Percentiles rank a stretch among this genome's conserved stretches.
Conservation (phyloP, 306 rosid species). For the Glycine tomentella region DNA sequence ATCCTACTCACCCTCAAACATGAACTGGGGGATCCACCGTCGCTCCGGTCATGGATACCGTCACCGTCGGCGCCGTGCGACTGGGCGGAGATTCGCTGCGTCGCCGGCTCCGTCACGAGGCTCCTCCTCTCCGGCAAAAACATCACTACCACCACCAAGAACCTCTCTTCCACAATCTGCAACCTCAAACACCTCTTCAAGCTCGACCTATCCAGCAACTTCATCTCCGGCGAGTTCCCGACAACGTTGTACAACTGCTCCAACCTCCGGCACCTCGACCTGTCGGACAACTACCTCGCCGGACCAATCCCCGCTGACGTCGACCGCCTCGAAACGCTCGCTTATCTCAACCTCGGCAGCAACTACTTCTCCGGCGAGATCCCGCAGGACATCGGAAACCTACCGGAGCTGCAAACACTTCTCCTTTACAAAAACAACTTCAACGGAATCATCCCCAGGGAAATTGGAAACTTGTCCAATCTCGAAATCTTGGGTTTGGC, state of each 20-base stretch:
- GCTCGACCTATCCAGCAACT: conserved; percentile 66
- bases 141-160: conserved; percentile 46
- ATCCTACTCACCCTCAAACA: conserved; percentile 59
- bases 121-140: conserved; percentile 49
- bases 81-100: conserved; percentile 73
- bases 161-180: conserved; percentile 63
- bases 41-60: conserved; percentile 66
- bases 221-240: conserved; percentile 75
- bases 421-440: conserved; percentile 52
- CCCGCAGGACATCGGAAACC: conserved; percentile 63
- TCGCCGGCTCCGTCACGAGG: conserved; percentile 51
- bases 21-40: conserved; percentile 71
- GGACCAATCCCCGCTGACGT: conserved; percentile 71
- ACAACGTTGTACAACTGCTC: conserved; percentile 68
- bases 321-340: conserved; percentile 53
- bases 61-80: conserved; percentile 70
- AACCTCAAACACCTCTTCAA: conserved; percentile 58
- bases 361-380: conserved; percentile 76
- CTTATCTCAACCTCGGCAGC: conserved; percentile 56
- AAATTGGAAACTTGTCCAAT: conserved; percentile 66
- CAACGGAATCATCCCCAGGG: conserved; percentile 68
- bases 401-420: conserved; percentile 49
- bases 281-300: conserved; percentile 64
- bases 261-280: conserved; percentile 66
- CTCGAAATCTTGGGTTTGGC: conserved; percentile 64